Percentiles rank a stretch among this genome's conserved stretches.
phyloP scores from a whole-genome alignment of 495 filamentous ascomycete genomes.

The Staphylotrichum tortipilum region DNA sequence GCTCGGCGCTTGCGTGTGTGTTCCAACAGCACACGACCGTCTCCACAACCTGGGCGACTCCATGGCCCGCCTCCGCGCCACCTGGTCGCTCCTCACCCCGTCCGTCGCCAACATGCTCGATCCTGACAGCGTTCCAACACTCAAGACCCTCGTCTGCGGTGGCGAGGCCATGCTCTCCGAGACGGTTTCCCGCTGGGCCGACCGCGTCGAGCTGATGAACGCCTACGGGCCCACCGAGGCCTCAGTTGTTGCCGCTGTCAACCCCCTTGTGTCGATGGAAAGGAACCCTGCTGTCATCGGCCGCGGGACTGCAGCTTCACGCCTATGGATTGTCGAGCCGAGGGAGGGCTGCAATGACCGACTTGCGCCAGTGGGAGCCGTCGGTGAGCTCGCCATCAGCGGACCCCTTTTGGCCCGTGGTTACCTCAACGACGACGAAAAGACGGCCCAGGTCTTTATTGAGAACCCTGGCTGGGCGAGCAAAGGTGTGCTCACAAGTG shows the following conservation, averaged over 20 bases:
- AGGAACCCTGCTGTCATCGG: slow-evolving; percentile 15
- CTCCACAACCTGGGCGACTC: slow-evolving; percentile 15
- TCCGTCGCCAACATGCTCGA: slow-evolving; percentile 21
- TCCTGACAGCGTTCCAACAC: slow-evolving; percentile 15
- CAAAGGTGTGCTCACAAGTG: neutral
- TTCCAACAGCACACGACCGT: slow-evolving; percentile 50
- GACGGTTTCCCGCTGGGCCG: slow-evolving; percentile 45
- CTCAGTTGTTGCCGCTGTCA: slow-evolving; percentile 10
- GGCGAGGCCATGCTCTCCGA: slow-evolving; percentile 22
- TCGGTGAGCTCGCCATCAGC: slow-evolving; percentile 47
- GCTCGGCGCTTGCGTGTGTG: slow-evolving; percentile 53
- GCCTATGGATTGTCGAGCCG: slow-evolving; percentile 17
- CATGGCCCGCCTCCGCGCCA: slow-evolving; percentile 18
- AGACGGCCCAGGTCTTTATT: slow-evolving; percentile 47
- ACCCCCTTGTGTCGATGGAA: slow-evolving; percentile 11
- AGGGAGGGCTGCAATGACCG: slow-evolving; percentile 3
- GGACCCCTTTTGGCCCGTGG: slow-evolving; percentile 42
- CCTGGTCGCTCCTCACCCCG: slow-evolving; percentile 20
- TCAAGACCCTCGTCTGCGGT: slow-evolving; percentile 24
- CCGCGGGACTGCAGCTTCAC: slow-evolving; percentile 6
- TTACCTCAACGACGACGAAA: slow-evolving; percentile 62
- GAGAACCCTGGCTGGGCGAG: slow-evolving; percentile 11
- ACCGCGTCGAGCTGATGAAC: slow-evolving; percentile 42
- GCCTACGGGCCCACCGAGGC: slow-evolving; percentile 48
- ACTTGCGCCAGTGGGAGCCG: slow-evolving; percentile 22